Evolutionary conservation across 805 yeast species (phyloP), one percentile per base, ranked within the genome.

Genomic region (Cyberlindnera euphorbiae): DNA sequence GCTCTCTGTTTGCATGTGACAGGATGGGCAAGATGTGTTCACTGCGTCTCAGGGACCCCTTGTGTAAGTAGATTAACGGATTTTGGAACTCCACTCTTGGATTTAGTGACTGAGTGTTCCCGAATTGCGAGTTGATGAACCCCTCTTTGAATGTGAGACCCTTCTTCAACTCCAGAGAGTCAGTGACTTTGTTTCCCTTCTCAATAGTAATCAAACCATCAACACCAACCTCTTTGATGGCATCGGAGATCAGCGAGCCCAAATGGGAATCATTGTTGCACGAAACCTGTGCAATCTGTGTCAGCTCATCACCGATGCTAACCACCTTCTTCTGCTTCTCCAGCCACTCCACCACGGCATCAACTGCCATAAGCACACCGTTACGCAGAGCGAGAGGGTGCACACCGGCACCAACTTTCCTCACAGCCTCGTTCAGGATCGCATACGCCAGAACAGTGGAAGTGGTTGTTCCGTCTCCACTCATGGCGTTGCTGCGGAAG

Each of bases 71-170:
- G 40, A 93, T 51, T 59, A 93, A 72, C 43, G 98, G 97, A 67
- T 84, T 86, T 69, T 87, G 96, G 48, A 90, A 84, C 69, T 89
- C 97, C 41, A 86, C 94, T 71, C 90, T 93, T 58, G 66, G 72
- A 71, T 88, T 93, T 58, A 95, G 76, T 62, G 89, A 88, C 51
- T 96, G 87, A 66, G 89, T 16, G 30, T 49, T 38, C 14, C 52
- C 87, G 66, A 90, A 90, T 73, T 93, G 89, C 32, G 97, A 97
- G 30, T 96, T 86, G 58, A 90, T 86, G 75, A 76, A 93, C 53
- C 97, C 97, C 59, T 97, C 85, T 70, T 88, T 96, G 60, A 93
- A 90, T 69, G 90, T 81, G 95, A 90, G 87, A 68, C 98, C 98
- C 71, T 90, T 97, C 46, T 89, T 93, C 44, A 90, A 94, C 67